Evolutionary conservation across 257 asterid species (phyloP), one percentile per base, ranked within the genome.

Genomic region (Ehretia macrophylla): DNA sequence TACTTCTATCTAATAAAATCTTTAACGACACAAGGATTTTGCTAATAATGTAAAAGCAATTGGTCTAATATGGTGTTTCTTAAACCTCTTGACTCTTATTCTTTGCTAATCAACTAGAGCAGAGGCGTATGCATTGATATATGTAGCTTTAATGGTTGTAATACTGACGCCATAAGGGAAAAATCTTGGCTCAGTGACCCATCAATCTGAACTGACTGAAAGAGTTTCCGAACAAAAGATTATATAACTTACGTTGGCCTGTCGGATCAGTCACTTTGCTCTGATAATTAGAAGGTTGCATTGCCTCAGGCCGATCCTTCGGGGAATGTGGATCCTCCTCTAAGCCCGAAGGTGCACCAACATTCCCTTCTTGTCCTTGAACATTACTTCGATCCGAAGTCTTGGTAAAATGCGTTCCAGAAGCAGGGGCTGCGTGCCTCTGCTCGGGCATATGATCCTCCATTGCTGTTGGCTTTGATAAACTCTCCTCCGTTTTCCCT

Each of bases 201-300:
- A n/a, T n/a, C n/a, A n/a, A n/a, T n/a, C n/a, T n/a, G n/a, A n/a
- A n/a, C n/a, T n/a, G n/a, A n/a, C n/a, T n/a, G n/a, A n/a, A n/a
- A n/a, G n/a, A n/a, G n/a, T n/a, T n/a, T n/a, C n/a, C n/a, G n/a
- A n/a, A n/a, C n/a, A 8, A 20, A 58, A 5, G n/a, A 11, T 35
- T 17, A 8, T 3, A 27, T 35, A 19, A 82, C 95, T 85, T 54
- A 42, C 47, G 47, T 10, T 62, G 45, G 4, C 72, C 77, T 0
- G 90, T 76, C 8, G 95, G 91, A 80, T 87, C 94, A 18, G 51
- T 4, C 8, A 71, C 79, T 69, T 90, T 83, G 59, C 83, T 11
- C 60, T 87, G 74, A 59, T 87, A 75, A 65, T 83, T 87, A 0
- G 85, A 58, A 8, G 77, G 59, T 5, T 61, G 68, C 9, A 8